These are phyloP conservation scores for Blepharisma undulans DNA, from an alignment of 169 alveolate genomes.

Conservation along the genomic window DNA sequence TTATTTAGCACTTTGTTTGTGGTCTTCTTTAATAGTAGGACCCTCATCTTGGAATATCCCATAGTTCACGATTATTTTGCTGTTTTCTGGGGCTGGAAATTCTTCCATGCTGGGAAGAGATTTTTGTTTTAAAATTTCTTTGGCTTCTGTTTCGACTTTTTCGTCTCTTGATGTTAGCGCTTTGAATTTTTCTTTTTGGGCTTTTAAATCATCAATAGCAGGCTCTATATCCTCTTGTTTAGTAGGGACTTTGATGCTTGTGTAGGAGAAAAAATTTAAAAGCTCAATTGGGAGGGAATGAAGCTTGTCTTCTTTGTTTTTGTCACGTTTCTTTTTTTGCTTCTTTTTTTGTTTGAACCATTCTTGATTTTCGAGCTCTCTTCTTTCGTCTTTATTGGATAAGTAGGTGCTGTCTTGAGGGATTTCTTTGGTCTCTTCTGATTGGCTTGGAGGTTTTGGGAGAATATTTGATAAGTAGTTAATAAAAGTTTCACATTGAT, in stretches of 20 bases:
- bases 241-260: slow-evolving; percentile 10
- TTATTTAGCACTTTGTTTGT: not conserved
- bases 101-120: not conserved
- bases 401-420: not conserved
- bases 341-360: not conserved
- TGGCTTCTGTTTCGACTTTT: not conserved
- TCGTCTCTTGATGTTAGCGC: not conserved
- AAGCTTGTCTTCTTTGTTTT: not conserved
- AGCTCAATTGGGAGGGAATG: slow-evolving; percentile 18
- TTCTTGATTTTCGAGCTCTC: not conserved
- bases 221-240: not conserved
- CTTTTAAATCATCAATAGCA: not conserved
- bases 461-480: not conserved
- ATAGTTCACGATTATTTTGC: not conserved
- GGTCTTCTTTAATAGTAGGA: not conserved
- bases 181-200: not conserved
- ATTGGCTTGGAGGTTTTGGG: not conserved
- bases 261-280: not conserved
- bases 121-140: not conserved
- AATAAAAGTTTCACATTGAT: not conserved
- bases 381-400: not conserved
- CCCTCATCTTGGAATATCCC: slow-evolving; percentile 29
- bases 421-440: not conserved
- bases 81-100: slow-evolving; percentile 22
- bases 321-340: not conserved